Conservation (phyloP, 2,329 filamentous ascomycete species). For the Exophiala sp. region DNA sequence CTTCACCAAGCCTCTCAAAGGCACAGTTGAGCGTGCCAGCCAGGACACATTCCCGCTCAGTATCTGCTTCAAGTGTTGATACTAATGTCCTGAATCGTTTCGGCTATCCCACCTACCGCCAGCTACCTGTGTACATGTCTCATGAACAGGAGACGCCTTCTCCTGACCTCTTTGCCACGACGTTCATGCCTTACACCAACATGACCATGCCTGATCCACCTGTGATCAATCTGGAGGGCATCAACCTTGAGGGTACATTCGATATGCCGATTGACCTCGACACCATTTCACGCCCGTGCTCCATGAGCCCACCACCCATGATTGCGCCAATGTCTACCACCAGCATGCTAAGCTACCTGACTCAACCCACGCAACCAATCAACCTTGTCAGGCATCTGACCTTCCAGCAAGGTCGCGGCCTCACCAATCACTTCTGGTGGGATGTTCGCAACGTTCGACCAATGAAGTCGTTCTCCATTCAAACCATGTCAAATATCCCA, state of each 20-base stretch:
- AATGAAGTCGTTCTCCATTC: conserved; percentile 76
- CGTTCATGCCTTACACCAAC: conserved; percentile 29
- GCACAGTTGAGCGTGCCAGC: conserved; percentile 37
- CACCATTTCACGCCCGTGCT: conserved; percentile 36
- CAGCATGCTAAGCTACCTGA: conserved; percentile 75
- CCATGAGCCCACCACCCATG: conserved; percentile 42
- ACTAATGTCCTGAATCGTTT: conserved; percentile 64
- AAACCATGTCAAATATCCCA: conserved; percentile 68
- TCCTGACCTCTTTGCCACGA: conserved; percentile 30
- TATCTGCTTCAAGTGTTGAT: conserved; percentile 67
- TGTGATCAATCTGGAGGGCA: conserved; percentile 42
- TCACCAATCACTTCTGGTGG: conserved; percentile 89
- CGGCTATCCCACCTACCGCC: conserved; percentile 80
- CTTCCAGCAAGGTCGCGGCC: conserved; percentile 61
- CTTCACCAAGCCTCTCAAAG: conserved; percentile 22
- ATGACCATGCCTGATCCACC: conserved; percentile 26
- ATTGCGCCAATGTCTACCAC: conserved; percentile 48
- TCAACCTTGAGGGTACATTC: conserved; percentile 32
- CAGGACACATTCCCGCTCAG: conserved; percentile 53
- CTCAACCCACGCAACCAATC: conserved; percentile 73
- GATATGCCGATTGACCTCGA: conserved; percentile 28
- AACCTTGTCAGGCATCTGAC: conserved; percentile 77
- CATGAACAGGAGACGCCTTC: conserved; percentile 39
- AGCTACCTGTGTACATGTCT: conserved; percentile 60
- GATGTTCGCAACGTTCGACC: conserved; percentile 82